Conservation (phyloP, 768 basidiomycete genomes). For the Russula dissimulans region DNA sequence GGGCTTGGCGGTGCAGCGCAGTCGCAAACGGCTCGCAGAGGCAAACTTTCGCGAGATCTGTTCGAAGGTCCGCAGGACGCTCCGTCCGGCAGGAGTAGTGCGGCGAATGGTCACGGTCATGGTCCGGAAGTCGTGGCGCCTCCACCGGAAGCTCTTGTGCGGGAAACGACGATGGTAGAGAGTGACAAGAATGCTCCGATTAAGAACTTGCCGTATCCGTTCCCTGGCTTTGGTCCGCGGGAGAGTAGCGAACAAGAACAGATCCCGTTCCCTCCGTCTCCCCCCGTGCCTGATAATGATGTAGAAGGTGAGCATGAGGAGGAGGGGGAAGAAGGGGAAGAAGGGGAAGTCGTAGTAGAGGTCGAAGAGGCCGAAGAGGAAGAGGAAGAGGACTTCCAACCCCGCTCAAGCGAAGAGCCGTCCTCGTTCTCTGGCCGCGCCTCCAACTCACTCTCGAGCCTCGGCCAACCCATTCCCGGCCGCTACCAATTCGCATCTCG, state of each 20-base stretch:
- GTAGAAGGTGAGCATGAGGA: slow-evolving; percentile 20
- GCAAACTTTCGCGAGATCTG: slow-evolving; percentile 52
- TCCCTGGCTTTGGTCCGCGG: slow-evolving; percentile 51
- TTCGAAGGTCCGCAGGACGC: slow-evolving; percentile 45
- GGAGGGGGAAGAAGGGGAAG: slow-evolving; percentile 23
- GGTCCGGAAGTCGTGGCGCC: slow-evolving; percentile 10
- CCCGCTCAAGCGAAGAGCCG: slow-evolving; percentile 32
- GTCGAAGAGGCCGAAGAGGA: slow-evolving; percentile 31
- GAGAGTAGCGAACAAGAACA: slow-evolving; percentile 43
- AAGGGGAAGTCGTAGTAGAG: slow-evolving; percentile 26
- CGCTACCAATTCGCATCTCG: slow-evolving; percentile 65
- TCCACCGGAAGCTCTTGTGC: slow-evolving; percentile 33
- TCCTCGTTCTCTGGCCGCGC: slow-evolving; percentile 52
- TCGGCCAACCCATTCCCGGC: slow-evolving; percentile 66
- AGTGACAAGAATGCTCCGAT: slow-evolving; percentile 43
- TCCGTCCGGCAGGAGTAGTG: slow-evolving; percentile 20
- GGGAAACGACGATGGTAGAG: slow-evolving; percentile 21
- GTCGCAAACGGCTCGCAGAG: slow-evolving; percentile 42
- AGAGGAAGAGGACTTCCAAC: slow-evolving; percentile 24
- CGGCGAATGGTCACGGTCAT: slow-evolving; percentile 15
- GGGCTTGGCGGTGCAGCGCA: slow-evolving; percentile 38
- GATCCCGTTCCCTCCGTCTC: slow-evolving; percentile 71
- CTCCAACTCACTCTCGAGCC: slow-evolving; percentile 62
- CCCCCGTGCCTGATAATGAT: slow-evolving; percentile 33
- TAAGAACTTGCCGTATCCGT: slow-evolving; percentile 60